Evolutionary conservation across 768 basidiomycete genomes (phyloP), one percentile per base, ranked within the genome.

Genomic region (Arthromyces matolae): DNA sequence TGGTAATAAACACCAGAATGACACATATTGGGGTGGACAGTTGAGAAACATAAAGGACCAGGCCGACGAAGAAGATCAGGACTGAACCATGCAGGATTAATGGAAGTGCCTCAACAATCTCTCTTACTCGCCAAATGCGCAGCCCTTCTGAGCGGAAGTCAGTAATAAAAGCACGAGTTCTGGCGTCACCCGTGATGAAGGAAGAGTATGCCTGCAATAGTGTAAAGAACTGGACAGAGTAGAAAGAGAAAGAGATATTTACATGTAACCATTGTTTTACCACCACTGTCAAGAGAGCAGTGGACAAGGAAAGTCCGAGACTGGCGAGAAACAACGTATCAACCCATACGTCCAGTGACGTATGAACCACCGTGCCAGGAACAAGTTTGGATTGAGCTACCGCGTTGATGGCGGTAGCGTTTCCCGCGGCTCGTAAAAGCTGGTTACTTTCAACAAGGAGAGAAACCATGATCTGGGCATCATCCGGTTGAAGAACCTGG

Each of bases 51-150:
- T 44, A 50, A 7, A 50, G 36, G 8, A 44, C 46, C 3, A 65
- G 59, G 13, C 60, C 56, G 9, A 46, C 22, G 19, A 55, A 40
- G 25, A 57, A 71, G 35, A 57, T 23, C 14, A 42, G 31, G 8
- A 57, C 51, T 10, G 56, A 51, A 18, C 45, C 16, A 13, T 57
- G 54, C 10, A 57, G 50, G 14, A 57, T 35, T 1, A 55, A n/a
- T 9, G 54, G 54, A 19, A 57, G 50, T n/a, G n/a, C 16, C 14
- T 36, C 50, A n/a, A 57, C 41, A 18, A 57, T 46, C 13, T 29
- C 23, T 22, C 14, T 31, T 5, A 57, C 42, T 22, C 18, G 39
- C 55, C 57, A 58, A 5, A 34, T 32, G 22, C 32, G 13, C 8
- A 58, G 29, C 5, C 57, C 51, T 23, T 29, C 22, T n/a, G 47